Base-by-base conservation (phyloP, 2,329 filamentous ascomycete genomes). In the Thielaviopsis populi region DNA sequence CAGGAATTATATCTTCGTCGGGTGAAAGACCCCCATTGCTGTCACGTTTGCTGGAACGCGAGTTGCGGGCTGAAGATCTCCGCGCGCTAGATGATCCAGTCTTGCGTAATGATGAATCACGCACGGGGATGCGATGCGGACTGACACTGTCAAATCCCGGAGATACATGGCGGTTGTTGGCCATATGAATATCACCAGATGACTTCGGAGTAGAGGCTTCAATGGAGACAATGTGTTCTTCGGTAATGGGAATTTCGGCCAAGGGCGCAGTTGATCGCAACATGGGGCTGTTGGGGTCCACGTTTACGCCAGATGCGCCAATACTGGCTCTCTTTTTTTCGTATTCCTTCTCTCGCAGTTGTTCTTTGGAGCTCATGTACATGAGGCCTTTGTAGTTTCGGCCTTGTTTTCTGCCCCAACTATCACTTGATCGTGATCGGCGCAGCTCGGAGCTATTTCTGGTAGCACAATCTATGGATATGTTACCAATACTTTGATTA, bases 281-380 rank as follows among this genome's bases (percentile, higher is more conserved):
- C 54, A 56, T 48, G 1, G 64, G 74, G 62, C 80, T 78, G 0
- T 77, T 75, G 8, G 74, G 72, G 15, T 75, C 76, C 3, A 73
- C 69, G 1, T 73, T 50, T 54, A 74, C 73, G 59, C 74, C 75
- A 27, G 73, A 71, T 43, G 74, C 69, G 59, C 75, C 75, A 66
- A 75, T 68, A 68, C 74, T 79, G n/a, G 74, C 69, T 48, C 83
- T 78, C 69, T 82, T 86, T 68, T 80, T 80, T 67, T 87, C 84
- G 3, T 74, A 74, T 67, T 87, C 84, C 68, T 79, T 83, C 61
- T 84, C 82, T 56, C 81, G 79, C 56, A 89, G 74, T 37, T 79
- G 78, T 71, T 89, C 86, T 70, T 82, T 85, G 56, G 86, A 89
- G 74, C 80, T 84, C 84, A 87, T 88, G 70, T 88, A 88, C 80